phyloP scores from a whole-genome alignment of 495 filamentous ascomycete genomes.

The Aspergillus sclerotiicarbonarius region DNA sequence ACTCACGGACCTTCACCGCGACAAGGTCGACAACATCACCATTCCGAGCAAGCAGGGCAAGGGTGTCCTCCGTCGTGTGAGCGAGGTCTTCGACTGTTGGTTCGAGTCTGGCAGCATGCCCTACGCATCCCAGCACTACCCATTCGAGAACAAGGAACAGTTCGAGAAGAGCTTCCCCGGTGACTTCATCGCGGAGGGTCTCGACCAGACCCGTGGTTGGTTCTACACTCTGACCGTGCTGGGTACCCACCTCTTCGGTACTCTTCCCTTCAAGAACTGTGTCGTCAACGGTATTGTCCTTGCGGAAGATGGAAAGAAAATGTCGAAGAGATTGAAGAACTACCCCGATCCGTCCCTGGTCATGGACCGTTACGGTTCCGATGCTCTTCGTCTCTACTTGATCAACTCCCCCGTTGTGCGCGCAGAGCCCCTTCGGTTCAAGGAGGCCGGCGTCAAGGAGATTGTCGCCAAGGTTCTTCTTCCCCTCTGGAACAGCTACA shows the following conservation, averaged over 20 bases:
- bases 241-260: conserved; percentile 86
- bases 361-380: conserved; percentile 87
- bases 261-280: conserved; percentile 91
- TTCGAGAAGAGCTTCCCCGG: conserved; percentile 86
- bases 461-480: conserved; percentile 92
- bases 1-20: conserved; percentile 86
- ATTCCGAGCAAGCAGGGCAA: conserved; percentile 92
- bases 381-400: conserved; percentile 90
- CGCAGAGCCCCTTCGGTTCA: conserved; percentile 87
- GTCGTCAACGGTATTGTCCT: conserved; percentile 97
- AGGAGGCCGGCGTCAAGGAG: conserved; percentile 91
- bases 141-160: conserved; percentile 84
- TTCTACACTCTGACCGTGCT: conserved; percentile 93
- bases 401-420: conserved; percentile 98
- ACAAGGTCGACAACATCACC: conserved; percentile 94
- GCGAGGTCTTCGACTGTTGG: conserved; percentile 98
- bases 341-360: conserved; percentile 87
- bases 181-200: conserved; percentile 95
- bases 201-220: conserved; percentile 95
- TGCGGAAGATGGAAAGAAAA: conserved; percentile 96
- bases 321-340: conserved; percentile 98
- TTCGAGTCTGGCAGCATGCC: conserved; percentile 95
- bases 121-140: conserved; percentile 89
- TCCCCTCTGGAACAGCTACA: conserved; percentile 96
- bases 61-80: conserved; percentile 73